Conservation (phyloP, 2,329 filamentous ascomycete genomes). For the Exophiala lecanii-corni region DNA sequence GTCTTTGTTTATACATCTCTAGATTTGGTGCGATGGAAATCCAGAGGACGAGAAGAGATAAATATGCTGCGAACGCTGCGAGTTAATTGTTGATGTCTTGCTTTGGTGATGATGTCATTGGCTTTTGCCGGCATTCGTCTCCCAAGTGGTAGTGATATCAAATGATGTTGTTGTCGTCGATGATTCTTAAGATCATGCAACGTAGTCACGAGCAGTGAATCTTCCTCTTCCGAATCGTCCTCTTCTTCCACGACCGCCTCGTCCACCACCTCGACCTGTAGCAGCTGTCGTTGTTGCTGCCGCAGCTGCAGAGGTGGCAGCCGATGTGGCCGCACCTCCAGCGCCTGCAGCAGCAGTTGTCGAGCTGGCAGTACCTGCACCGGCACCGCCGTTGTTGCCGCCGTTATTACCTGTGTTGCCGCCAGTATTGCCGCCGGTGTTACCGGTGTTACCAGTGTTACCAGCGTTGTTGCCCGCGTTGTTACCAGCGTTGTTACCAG, state of each 20-base stretch:
- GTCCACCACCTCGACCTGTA: constrained; percentile 4
- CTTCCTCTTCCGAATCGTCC: constrained; percentile 17
- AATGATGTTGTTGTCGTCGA: too few relatives aligned
- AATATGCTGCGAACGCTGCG: too few relatives aligned
- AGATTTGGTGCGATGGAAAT: not conserved
- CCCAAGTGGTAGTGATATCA: too few relatives aligned
- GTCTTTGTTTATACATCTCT: not conserved
- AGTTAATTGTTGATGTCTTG: too few relatives aligned
- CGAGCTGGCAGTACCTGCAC: not conserved
- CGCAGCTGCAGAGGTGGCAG: not conserved
- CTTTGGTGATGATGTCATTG: too few relatives aligned
- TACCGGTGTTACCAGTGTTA: constrained; percentile 46
- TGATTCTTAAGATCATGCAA: constrained; percentile 15
- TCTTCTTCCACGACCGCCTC: constrained; percentile 9
- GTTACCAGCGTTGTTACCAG: constrained; percentile 22
- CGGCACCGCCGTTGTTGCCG: constrained; percentile 4
- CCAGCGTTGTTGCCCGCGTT: constrained; percentile 32
- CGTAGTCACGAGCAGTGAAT: constrained; percentile 22
- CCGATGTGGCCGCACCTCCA: constrained; percentile 1
- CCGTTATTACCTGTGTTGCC: constrained; percentile 9
- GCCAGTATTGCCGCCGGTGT: constrained; percentile 7
- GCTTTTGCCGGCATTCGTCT: too few relatives aligned
- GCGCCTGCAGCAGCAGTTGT: constrained; percentile 1
- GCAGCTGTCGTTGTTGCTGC: not conserved
- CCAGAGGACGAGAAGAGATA: not conserved